Evolutionary conservation across 129 eudicot species (phyloP).

Genomic region (Gnaphalium uliginosum): DNA sequence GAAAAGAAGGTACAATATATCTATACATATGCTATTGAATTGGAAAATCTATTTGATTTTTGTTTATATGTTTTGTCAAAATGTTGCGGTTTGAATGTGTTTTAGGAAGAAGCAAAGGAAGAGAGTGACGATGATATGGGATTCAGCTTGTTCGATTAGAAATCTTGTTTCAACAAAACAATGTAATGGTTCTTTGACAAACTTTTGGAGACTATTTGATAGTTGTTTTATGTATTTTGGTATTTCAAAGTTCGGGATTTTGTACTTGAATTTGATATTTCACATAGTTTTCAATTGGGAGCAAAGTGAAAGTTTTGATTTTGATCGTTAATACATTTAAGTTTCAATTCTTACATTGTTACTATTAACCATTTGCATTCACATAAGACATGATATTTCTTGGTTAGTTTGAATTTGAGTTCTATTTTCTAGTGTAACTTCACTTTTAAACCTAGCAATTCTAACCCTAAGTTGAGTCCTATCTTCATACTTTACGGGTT

Average conservation of each 20-base stretch:
- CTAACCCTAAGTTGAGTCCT: no score
- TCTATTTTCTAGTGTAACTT: no score
- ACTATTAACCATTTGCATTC: background rate
- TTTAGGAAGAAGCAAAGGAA: slow-evolving; percentile 43
- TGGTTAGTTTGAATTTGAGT: no score
- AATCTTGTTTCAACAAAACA: background rate
- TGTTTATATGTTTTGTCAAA: no score
- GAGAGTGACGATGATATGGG: slow-evolving; percentile 80
- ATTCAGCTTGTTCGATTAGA: slow-evolving; percentile 66
- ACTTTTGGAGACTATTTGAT: slow-evolving; percentile 6
- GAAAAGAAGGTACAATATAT: slow-evolving; percentile 58
- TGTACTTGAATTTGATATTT: slow-evolving; percentile 21
- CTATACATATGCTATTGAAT: no score
- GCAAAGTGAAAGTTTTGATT: slow-evolving; percentile 16
- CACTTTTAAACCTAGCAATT: no score
- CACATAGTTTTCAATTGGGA: slow-evolving; percentile 15
- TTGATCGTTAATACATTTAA: background rate
- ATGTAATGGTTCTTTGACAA: slow-evolving; percentile 26
- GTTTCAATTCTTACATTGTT: background rate
- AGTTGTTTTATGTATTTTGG: slow-evolving; percentile 13
- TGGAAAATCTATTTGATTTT: no score
- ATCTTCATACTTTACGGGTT: no score
- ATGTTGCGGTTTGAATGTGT: background rate
- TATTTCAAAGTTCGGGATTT: slow-evolving; percentile 12
- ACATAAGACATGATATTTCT: no score